Evolutionary conservation across 257 asterid species (phyloP), one percentile per base, ranked within the genome.

Genomic region (Salvia miltiorrhiza): DNA sequence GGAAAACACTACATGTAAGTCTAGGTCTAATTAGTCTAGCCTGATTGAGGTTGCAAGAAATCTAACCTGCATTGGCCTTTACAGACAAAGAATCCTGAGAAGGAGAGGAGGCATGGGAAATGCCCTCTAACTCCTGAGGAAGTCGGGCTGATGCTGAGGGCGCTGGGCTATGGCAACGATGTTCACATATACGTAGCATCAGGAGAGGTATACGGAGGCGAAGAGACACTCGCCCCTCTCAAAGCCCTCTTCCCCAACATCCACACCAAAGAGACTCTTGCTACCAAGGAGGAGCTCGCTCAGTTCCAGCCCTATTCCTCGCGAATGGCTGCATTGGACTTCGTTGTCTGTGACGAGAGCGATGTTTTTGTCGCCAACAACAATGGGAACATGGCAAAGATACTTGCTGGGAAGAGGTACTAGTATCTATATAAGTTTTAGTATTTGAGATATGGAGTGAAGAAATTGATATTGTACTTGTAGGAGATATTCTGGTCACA

Each of bases 271-370:
- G 90, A 90, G 50, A 84, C 93, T 9, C 49, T 90, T 53, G 79
- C 95, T 32, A 81, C 81, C 72, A 74, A 84, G 77, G 91, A 79
- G n/a, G 93, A 88, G 73, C 78, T 90, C 19, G 86, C 82, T 55
- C 78, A 71, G n/a, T 84, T 86, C 58, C 76, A 81, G 9, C 35
- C 95, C 2, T 90, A 73, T 63, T 84, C 95, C 14, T 84, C 97
- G 49, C 85, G 97, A 7, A 83, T 90, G 97, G 97, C 97, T 72
- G 95, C 97, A 0, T 47, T 88, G 65, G 95, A 88, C 63, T 90
- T 81, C 80, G 81, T 90, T 58, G 95, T 90, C 39, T 90, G 93
- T 41, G 95, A 90, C 63, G 87, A 87, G 77, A 88, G 93, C 43
- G 87, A 87, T 77, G 97, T 86, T 43, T 88, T 90, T 20, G 88